Conservation (phyloP, 306 rosid genomes). For the Citrullus mucosospermus region DNA sequence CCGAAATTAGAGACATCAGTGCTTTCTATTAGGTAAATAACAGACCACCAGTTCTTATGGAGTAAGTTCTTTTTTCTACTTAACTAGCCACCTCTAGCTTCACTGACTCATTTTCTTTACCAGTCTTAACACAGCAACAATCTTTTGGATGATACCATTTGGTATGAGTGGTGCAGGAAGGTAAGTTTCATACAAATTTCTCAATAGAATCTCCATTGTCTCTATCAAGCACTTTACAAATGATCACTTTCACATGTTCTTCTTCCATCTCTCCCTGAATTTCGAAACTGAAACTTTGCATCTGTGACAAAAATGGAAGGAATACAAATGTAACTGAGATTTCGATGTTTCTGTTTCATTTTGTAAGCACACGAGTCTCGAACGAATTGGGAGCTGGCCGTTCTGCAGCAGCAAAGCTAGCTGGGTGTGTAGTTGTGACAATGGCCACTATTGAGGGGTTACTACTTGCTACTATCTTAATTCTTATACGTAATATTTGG, state of each 20-base stretch:
- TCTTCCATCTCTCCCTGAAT: background rate
- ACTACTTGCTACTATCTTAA: constrained; percentile 26
- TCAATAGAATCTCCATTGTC: background rate
- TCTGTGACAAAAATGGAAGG: background rate
- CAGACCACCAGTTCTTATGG: background rate
- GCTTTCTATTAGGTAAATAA: constrained; percentile 48
- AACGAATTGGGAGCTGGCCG: constrained; percentile 69
- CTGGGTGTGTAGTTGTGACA: constrained; percentile 32
- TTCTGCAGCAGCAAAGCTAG: constrained; percentile 42
- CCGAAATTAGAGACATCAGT: constrained; percentile 56
- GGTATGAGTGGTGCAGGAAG: constrained; percentile 70
- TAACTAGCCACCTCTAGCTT: background rate
- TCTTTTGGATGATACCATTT: constrained; percentile 63
- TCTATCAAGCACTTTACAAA: background rate
- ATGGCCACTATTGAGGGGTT: constrained; percentile 41
- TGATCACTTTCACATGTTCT: background rate
- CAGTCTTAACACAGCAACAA: constrained; percentile 52
- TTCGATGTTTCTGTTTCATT: background rate
- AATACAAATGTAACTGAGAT: background rate
- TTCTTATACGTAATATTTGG: constrained; percentile 53
- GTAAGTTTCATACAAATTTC: constrained; percentile 17
- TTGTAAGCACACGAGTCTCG: constrained; percentile 49
- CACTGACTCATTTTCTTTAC: background rate
- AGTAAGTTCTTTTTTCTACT: background rate
- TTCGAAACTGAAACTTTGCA: background rate